Evolutionary conservation across 1,139 yeast genomes (phyloP).

Genomic region (Scheffersomyces illinoinensis): DNA sequence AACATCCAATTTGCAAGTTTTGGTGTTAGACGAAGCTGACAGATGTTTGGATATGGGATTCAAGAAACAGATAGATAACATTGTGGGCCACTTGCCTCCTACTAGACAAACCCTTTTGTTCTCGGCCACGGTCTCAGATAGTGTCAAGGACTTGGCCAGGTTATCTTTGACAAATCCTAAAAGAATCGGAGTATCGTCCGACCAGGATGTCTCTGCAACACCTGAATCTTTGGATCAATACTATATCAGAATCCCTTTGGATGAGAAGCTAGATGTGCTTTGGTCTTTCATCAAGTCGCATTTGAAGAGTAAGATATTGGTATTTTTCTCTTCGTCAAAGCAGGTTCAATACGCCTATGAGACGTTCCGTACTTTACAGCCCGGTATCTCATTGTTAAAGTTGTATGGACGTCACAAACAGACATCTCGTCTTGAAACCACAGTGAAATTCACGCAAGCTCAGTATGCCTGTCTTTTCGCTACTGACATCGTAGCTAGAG

Average conservation of each 20-base stretch:
- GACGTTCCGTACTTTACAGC: constrained; percentile 86
- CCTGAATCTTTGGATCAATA: constrained; percentile 87
- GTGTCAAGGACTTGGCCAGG: constrained; percentile 85
- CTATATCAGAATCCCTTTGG: constrained; percentile 67
- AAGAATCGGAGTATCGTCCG: constrained; percentile 62
- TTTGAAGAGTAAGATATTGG: constrained; percentile 79
- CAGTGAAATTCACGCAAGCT: constrained; percentile 80
- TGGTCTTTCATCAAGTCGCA: constrained; percentile 93
- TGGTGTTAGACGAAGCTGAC: constrained; percentile 95
- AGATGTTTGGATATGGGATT: constrained; percentile 97
- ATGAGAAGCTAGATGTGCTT: constrained; percentile 80
- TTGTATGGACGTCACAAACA: constrained; percentile 96
- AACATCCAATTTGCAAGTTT: constrained; percentile 71
- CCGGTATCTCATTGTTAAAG: constrained; percentile 92
- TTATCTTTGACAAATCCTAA: constrained; percentile 79
- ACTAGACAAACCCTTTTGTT: constrained; percentile 86
- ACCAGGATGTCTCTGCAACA: constrained; percentile 54
- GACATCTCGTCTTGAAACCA: constrained; percentile 86
- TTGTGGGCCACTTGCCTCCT: constrained; percentile 78
- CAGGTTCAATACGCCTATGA: constrained; percentile 95
- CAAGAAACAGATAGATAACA: constrained; percentile 82
- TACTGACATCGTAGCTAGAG: constrained; percentile 96
- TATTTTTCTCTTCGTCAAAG: constrained; percentile 88
- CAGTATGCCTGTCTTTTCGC: constrained; percentile 89
- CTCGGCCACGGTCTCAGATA: constrained; percentile 92